Base-by-base conservation (phyloP, 768 basidiomycete genomes). In the Xerocomus potaroensis region DNA sequence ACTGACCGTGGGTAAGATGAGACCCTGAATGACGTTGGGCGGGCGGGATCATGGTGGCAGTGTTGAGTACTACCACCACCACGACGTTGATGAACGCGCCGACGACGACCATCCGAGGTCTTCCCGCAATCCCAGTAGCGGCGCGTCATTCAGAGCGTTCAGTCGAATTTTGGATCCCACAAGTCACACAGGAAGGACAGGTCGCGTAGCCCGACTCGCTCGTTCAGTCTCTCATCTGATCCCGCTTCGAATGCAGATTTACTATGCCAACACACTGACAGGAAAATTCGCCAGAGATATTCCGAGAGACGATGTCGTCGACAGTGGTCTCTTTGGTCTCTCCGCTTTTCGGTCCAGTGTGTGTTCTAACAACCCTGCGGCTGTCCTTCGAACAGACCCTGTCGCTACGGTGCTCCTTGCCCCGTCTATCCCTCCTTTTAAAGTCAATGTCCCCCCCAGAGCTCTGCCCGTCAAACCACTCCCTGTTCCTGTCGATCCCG, bases 81-180 rank as follows among this genome's bases (percentile, higher is more conserved):
- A 31, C 51, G 29, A 40, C 56, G 19, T 34, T 31, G 32, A 42
- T 22, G 24, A 24, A 24, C 50, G 26, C 22, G 43, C 55, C 56
- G 35, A 29, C n/a, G 30, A 9, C 5, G 14, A 64, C 64, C 30
- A 39, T 65, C 31, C 55, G 63, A 52, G 65, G 60, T 10, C 60
- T 65, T 16, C 63, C 63, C n/a, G 56, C 60, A 23, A 51, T 65
- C 33, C 63, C 63, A 33, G 36, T 49, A 16, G 27, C 33, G 16
- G 9, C 53, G 14, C 21, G n/a, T 15, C 45, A 40, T 3, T 40
- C 49, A 3, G 35, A 54, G 39, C 44, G 38, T 22, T 74, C 77
- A 15, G 80, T 75, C 55, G 87, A 94, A 56, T 93, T 85, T 63
- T 97, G 94, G 94, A 83, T 93, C 55, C 94, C 94, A 9, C 80